These are phyloP conservation scores for Eragrostis curvula DNA, from an alignment of 176 grass and related monocot genomes.

Conservation along the genomic window DNA sequence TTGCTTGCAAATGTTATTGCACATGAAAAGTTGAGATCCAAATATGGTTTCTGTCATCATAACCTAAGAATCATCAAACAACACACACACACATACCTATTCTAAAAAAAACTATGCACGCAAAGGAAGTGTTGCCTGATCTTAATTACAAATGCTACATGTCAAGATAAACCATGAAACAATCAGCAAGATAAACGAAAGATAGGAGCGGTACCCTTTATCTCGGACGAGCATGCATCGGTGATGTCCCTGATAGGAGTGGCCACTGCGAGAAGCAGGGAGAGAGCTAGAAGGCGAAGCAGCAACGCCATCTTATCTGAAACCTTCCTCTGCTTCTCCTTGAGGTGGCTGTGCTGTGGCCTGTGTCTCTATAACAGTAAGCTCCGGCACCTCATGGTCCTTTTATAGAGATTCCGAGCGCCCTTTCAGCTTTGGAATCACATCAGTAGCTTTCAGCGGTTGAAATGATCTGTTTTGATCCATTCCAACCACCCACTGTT, in stretches of 20 bases:
- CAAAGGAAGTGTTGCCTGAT: neutral
- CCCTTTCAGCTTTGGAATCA: conserved; percentile 30
- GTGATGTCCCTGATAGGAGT: conserved; percentile 56
- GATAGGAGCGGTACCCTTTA: conserved; percentile 37
- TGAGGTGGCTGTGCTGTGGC: neutral
- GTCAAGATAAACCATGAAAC: neutral
- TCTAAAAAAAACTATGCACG: too few relatives aligned
- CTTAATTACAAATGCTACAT: neutral
- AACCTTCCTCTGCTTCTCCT: conserved; percentile 21
- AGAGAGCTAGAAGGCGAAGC: conserved; percentile 46
- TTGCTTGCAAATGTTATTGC: neutral
- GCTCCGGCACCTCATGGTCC: neutral
- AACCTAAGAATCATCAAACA: neutral
- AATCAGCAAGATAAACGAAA: neutral
- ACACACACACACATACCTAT: neutral
- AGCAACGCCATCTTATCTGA: conserved; percentile 48
- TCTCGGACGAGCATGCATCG: conserved; percentile 53
- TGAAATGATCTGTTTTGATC: conserved; percentile 25
- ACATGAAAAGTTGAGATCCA: neutral
- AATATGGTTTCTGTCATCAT: neutral
- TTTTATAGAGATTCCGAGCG: conserved; percentile 49
- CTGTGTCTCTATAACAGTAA: conserved; percentile 18
- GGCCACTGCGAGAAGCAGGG: conserved; percentile 52
- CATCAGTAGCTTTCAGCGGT: conserved; percentile 35
- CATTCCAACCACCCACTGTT: conserved; percentile 36